phyloP scores from a whole-genome alignment of 768 basidiomycete genomes.

The Lyophyllum decastes region DNA sequence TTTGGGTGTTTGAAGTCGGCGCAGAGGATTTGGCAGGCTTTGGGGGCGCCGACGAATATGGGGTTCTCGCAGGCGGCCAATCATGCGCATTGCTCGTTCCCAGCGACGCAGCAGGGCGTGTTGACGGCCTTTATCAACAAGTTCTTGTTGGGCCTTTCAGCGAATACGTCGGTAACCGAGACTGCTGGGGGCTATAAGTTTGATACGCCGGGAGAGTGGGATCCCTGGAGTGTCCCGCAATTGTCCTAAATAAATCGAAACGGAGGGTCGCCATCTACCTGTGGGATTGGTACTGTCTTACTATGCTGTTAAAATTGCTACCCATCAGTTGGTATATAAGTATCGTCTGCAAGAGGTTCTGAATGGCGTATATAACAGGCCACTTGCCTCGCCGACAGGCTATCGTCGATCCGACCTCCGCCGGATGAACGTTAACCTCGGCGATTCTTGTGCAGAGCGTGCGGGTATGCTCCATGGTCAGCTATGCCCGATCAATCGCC shows the following conservation, averaged over 20 bases:
- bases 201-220: not conserved
- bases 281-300: no score
- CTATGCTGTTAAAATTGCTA: no score
- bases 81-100: conserved; percentile 57
- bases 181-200: conserved; percentile 33
- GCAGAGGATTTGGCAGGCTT: conserved; percentile 48
- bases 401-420: no score
- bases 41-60: conserved; percentile 45
- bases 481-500: no score
- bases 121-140: conserved; percentile 55
- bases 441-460: no score
- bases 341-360: no score
- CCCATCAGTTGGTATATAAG: no score
- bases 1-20: conserved; percentile 54
- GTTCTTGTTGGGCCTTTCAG: conserved; percentile 48
- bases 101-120: conserved; percentile 39
- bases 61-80: conserved; percentile 55
- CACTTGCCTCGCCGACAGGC: no score
- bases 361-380: no score
- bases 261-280: no score
- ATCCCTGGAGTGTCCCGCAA: conserved; percentile 5
- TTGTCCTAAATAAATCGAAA: not conserved
- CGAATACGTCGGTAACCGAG: conserved; percentile 45
- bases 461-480: no score
- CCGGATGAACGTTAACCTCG: no score